These are phyloP conservation scores for Nectriaceae sp. DNA, from an alignment of 2,329 filamentous ascomycete species.

Conservation along the genomic window DNA sequence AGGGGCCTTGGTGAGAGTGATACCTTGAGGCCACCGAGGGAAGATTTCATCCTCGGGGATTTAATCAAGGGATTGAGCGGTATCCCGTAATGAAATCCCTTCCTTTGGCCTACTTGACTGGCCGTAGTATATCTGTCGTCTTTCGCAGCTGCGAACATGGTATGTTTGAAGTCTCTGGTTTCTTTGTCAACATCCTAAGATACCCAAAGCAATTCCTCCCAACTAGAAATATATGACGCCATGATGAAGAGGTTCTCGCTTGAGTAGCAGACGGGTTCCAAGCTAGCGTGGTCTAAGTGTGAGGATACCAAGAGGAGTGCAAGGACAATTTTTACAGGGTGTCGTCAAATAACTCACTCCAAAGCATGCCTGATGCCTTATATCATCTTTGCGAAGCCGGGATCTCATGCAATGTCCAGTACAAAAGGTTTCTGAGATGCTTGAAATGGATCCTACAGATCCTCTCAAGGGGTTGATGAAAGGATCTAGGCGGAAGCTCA, in stretches of 20 bases:
- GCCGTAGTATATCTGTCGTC: constrained; percentile 22
- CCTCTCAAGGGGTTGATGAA: no score
- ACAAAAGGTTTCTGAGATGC: no score
- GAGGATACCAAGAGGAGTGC: no score
- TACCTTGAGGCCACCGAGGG: constrained; percentile 9
- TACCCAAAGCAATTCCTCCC: constrained; percentile 12
- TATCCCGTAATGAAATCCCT: constrained; percentile 9
- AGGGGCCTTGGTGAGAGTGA: constrained; percentile 8
- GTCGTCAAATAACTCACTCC: no score
- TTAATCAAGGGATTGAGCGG: constrained; percentile 7
- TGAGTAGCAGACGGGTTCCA: no score
- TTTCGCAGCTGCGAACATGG: constrained; percentile 21
- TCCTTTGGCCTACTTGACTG: constrained; percentile 11
- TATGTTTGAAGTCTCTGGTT: constrained; percentile 20
- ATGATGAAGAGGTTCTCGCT: background rate
- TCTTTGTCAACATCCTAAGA: constrained; percentile 15
- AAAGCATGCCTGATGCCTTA: no score
- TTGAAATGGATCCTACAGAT: no score
- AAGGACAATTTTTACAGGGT: no score
- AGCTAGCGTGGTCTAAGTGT: no score
- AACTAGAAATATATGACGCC: constrained; percentile 9
- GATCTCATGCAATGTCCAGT: no score
- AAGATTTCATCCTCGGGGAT: constrained; percentile 10
- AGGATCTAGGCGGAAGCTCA: no score
- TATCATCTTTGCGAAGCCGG: no score